These are phyloP conservation scores for Phialophora chinensis DNA, from an alignment of 2,329 filamentous ascomycete species.

Conservation along the genomic window DNA sequence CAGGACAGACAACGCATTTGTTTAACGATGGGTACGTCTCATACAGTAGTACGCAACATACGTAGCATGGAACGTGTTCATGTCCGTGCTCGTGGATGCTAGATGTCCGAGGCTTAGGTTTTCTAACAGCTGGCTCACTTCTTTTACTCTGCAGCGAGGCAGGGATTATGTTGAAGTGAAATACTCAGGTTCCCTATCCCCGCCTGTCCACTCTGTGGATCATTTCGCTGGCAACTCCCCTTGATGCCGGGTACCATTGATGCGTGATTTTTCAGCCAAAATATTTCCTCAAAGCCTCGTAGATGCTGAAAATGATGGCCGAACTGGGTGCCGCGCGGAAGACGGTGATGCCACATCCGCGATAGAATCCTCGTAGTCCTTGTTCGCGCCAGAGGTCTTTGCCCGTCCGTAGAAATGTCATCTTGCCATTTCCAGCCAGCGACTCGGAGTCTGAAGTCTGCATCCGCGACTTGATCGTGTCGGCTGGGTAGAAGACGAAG, in stretches of 20 bases:
- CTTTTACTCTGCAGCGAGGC: too few species aligned
- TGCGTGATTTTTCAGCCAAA: conserved; percentile 51
- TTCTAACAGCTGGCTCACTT: too few species aligned
- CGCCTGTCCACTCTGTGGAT: too few species aligned
- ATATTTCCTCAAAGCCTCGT: conserved; percentile 78
- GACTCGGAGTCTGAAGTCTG: conserved; percentile 65
- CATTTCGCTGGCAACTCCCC: too few species aligned
- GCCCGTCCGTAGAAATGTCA: conserved; percentile 72
- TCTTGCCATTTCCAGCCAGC: conserved; percentile 45
- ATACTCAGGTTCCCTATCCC: too few species aligned
- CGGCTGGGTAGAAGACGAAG: conserved; percentile 94
- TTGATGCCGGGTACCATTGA: background rate
- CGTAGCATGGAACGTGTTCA: too few species aligned
- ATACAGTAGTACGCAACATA: background rate
- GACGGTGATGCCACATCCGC: conserved; percentile 93
- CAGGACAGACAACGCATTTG: background rate
- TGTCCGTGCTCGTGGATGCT: too few species aligned
- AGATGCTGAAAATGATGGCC: conserved; percentile 97
- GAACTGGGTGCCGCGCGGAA: conserved; percentile 87
- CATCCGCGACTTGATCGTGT: conserved; percentile 97
- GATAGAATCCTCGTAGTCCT: conserved; percentile 83
- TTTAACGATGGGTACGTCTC: background rate
- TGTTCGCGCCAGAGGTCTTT: conserved; percentile 78
- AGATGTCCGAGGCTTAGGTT: too few species aligned
- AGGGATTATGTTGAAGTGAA: too few species aligned